Evolutionary conservation across 2,329 filamentous ascomycete genomes (phyloP).

Genomic region (Fusarium burgessii): DNA sequence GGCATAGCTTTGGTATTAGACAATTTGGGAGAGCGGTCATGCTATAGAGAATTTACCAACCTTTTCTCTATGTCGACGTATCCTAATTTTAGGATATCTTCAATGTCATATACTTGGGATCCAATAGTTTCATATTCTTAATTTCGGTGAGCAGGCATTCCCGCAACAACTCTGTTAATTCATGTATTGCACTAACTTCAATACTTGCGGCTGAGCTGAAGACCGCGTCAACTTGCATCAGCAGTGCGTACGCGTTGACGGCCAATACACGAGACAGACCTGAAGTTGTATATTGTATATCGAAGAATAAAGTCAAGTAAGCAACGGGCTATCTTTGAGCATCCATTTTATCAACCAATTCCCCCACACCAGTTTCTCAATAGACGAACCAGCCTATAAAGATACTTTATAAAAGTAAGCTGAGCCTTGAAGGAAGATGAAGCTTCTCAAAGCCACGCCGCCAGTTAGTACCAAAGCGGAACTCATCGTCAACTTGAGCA

Average conservation of each 20-base stretch:
- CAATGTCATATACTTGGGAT: no score
- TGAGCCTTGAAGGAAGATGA: constrained; percentile 2
- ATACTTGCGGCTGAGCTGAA: constrained; percentile 1
- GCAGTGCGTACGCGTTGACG: not conserved
- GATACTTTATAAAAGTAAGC: not conserved
- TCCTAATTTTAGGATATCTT: not conserved
- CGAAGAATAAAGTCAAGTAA: not conserved
- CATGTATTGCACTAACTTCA: not conserved
- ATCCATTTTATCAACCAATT: not conserved
- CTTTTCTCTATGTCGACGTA: no score
- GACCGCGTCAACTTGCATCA: not conserved
- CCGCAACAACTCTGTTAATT: no score
- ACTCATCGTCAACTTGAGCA: not conserved
- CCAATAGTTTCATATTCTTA: no score
- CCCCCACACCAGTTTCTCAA: constrained; percentile 9
- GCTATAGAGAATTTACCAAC: not conserved
- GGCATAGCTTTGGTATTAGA: not conserved
- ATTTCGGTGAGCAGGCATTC: rapidly evolving
- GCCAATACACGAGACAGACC: not conserved
- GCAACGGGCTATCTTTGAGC: constrained; percentile 7
- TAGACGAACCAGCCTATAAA: constrained; percentile 19
- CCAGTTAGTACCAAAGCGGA: not conserved
- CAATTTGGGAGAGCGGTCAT: not conserved
- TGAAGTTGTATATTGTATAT: not conserved
- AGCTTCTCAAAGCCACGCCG: constrained; percentile 14